Evolutionary conservation across 2,329 filamentous ascomycete species (phyloP).

Genomic region (Diplodia mutila): DNA sequence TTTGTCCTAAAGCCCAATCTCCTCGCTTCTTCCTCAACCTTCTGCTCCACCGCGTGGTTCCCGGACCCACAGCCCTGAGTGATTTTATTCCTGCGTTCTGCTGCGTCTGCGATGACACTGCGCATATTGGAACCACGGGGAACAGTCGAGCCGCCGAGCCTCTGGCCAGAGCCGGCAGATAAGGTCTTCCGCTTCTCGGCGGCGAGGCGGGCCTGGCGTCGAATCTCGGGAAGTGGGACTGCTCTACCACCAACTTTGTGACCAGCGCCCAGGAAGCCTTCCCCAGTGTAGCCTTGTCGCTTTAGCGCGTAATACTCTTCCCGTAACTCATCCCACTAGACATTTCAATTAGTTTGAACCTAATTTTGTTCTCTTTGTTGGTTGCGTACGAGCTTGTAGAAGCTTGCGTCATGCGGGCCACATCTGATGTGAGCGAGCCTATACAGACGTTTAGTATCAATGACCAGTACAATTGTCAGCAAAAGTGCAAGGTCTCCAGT

Average conservation of each 20-base stretch:
- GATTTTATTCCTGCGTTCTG: conserved; percentile 66
- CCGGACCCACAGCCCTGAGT: conserved; percentile 77
- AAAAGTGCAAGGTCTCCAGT: not conserved
- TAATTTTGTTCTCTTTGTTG: not conserved
- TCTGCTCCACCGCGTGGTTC: conserved; percentile 66
- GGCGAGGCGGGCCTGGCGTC: conserved; percentile 71
- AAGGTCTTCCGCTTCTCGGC: conserved; percentile 70
- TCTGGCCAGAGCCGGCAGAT: conserved; percentile 67
- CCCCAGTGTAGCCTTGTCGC: conserved; percentile 85
- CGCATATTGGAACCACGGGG: conserved; percentile 70
- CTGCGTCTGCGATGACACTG: conserved; percentile 71
- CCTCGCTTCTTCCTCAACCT: conserved; percentile 66
- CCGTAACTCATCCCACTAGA: conserved; percentile 77
- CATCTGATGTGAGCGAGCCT: conserved; percentile 81
- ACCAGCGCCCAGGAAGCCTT: conserved; percentile 80
- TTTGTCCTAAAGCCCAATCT: conserved; percentile 76
- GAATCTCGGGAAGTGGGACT: conserved; percentile 71
- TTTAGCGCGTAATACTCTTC: conserved; percentile 79
- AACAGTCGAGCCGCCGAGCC: conserved; percentile 67
- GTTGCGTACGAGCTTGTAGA: conserved; percentile 66
- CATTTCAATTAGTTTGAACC: not conserved
- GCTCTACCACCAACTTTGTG: conserved; percentile 69
- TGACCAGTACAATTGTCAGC: not conserved
- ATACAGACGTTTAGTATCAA: not conserved
- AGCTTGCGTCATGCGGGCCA: conserved; percentile 80